Evolutionary conservation across 805 yeast species (phyloP).

Genomic region (Cyberlindnera misumaiensis): DNA sequence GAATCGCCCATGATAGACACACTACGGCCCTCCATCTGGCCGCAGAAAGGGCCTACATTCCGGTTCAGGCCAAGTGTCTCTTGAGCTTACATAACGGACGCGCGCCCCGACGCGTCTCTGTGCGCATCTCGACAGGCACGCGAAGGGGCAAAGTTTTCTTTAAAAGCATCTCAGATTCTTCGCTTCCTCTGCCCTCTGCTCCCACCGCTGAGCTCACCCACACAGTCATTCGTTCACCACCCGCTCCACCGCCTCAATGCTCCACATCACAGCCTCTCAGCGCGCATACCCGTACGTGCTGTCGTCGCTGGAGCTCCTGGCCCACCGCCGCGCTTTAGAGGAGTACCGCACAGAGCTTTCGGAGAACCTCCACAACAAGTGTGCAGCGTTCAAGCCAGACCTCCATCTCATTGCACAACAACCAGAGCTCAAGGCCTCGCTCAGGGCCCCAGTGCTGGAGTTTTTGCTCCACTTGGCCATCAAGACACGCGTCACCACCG

Average conservation of each 20-base stretch:
- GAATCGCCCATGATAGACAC: too few species aligned
- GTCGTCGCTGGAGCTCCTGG: conserved; percentile 40
- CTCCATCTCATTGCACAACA: conserved; percentile 70
- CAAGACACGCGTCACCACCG: conserved; percentile 58
- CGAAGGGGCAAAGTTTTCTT: neutral
- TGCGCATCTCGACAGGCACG: conserved; percentile 1
- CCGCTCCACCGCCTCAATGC: neutral
- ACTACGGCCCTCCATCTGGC: too few species aligned
- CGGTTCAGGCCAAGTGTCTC: too few species aligned
- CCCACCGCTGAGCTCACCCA: too few species aligned
- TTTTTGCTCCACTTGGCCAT: conserved; percentile 68
- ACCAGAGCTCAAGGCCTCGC: conserved; percentile 73
- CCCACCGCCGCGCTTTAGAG: conserved; percentile 37
- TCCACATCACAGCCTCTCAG: conserved; percentile 35
- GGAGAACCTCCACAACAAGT: conserved; percentile 29
- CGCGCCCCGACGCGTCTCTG: neutral
- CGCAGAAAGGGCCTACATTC: too few species aligned
- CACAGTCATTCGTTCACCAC: too few species aligned
- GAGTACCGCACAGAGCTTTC: conserved; percentile 52
- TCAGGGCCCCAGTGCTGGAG: conserved; percentile 72
- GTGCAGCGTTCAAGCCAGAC: conserved; percentile 41
- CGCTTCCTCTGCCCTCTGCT: too few species aligned
- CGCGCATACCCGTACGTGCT: conserved; percentile 44
- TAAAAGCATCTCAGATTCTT: neutral
- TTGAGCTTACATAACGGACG: neutral